Base-by-base conservation (phyloP, 148 eudicot genomes). In the Vaccinium darrowii region DNA sequence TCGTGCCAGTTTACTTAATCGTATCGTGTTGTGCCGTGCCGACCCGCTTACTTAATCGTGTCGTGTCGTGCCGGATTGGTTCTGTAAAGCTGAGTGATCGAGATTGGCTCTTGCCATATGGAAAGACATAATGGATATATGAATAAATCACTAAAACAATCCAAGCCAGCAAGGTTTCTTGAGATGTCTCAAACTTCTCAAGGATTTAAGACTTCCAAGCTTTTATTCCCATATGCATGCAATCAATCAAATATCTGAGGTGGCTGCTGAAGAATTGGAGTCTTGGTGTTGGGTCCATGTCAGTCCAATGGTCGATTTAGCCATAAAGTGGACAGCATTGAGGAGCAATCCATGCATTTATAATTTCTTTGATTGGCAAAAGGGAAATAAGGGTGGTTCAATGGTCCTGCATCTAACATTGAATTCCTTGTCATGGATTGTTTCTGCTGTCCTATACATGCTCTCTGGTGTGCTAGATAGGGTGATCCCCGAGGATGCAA, bases 271-370 rank as follows among this genome's bases (percentile, higher is more conserved):
- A 53, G 86, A 89, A 84, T 3, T 60, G 58, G 94, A 91, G 85
- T 78, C 87, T 81, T 92, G 97, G 95, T 90, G 90, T 81, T 96
- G 99, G 99, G 84, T 82, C 49, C 91, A 92, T 47, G 95, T 94
- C 63, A 90, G 91, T 86, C 91, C 98, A 47, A 88, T 97, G 84
- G 91, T 95, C 84, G 94, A 97, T 88, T 76, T 86, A 50, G 96
- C 98, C 80, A 81, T 93, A 52, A 89, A 93, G 84, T 97, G 98
- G 98, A 82, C 90, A 79, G 86, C 89, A 18, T 58, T 92, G 78
- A 83, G 86, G 63, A 85, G 79, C 76, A 90, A 87, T 69, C 86
- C 91, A 72, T 76, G 76, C 80, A 39, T 91, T 30, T 88, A 87
- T 19, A 85, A 80, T 71, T 53, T 88, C 80, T 87, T 91, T 79